Evolutionary conservation across 2,329 filamentous ascomycete genomes (phyloP).

Genomic region (Aspergillus arachidicola): DNA sequence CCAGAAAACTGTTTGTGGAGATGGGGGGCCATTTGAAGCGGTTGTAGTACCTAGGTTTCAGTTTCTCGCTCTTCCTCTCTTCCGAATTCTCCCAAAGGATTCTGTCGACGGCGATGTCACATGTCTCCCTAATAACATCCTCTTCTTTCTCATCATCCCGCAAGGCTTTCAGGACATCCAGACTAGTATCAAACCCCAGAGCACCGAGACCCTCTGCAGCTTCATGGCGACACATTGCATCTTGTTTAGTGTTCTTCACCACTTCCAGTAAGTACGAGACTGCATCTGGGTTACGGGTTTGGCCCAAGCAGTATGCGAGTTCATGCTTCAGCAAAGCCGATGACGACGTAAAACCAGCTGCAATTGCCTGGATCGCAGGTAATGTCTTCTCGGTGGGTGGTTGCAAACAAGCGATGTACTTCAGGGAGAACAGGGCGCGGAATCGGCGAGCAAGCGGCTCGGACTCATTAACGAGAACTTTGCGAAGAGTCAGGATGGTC

Average conservation of each 20-base stretch:
- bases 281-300: conserved; percentile 77
- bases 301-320: conserved; percentile 93
- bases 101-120: conserved; percentile 91
- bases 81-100: conserved; percentile 90
- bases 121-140: conserved; percentile 87
- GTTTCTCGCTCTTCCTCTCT: conserved; percentile 69
- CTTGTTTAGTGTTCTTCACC: conserved; percentile 76
- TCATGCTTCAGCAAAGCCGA: conserved; percentile 95
- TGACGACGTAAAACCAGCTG: conserved; percentile 78
- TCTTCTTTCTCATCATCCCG: conserved; percentile 76
- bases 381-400: conserved; percentile 60
- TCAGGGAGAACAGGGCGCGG: conserved; percentile 95
- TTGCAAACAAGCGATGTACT: conserved; percentile 77
- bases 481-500: conserved; percentile 56
- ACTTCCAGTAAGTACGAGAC: conserved; percentile 73
- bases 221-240: conserved; percentile 95
- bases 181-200: conserved; percentile 71
- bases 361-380: conserved; percentile 76
- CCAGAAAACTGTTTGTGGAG: conserved; percentile 12
- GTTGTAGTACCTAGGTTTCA: conserved; percentile 71
- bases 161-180: conserved; percentile 72
- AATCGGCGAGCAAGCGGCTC: conserved; percentile 86
- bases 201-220: conserved; percentile 93
- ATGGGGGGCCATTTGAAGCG: neutral
- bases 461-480: conserved; percentile 76